Evolutionary conservation across 257 asterid species (phyloP), one percentile per base, ranked within the genome.

Genomic region (Rehmannia glutinosa): DNA sequence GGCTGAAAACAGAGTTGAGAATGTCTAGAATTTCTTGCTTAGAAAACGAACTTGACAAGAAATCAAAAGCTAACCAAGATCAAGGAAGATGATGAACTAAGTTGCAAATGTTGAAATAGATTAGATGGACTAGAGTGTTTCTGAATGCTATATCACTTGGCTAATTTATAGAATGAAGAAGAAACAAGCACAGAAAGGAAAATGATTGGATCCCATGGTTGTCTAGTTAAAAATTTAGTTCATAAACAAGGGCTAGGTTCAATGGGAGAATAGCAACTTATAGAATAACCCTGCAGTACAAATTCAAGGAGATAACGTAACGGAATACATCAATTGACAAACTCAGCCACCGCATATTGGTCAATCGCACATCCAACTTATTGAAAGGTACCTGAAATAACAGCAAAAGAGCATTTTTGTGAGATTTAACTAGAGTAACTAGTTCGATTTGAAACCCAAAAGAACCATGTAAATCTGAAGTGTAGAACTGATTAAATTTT

Each of bases 221-320:
- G 59, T 42, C 42, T 20, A 64, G 27, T 51, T 24, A 20, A 71
- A 46, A 62, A 30, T 39, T 8, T 6, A 38, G 5, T n/a, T n/a
- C 43, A 60, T 64, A 66, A 49, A 64, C 38, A 69, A 65, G 13
- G 61, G 43, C 15, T 11, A 6, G 19, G n/a, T 49, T 66, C 63
- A 58, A 50, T 47, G 69, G 35, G 59, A 32, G 77, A 70, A 32
- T 11, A 45, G 65, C 23, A 39, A 62, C 75, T 84, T 86, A 89
- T 73, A 89, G 91, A 75, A 90, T 87, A 73, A 87, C 94, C 78
- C 89, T 80, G 82, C 95, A 87, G 73, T 77, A 90, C 58, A 90
- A 78, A 74, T 90, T 87, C 85, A 85, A 80, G 50, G 82, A 67
- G 77, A 87, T 81, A 76, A 85, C 89, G 30, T 59, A 69, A 50